Percentiles rank a stretch among this genome's conserved stretches.
phyloP scores from a whole-genome alignment of 1,139 yeast genomes.

The Pichia sp. region DNA sequence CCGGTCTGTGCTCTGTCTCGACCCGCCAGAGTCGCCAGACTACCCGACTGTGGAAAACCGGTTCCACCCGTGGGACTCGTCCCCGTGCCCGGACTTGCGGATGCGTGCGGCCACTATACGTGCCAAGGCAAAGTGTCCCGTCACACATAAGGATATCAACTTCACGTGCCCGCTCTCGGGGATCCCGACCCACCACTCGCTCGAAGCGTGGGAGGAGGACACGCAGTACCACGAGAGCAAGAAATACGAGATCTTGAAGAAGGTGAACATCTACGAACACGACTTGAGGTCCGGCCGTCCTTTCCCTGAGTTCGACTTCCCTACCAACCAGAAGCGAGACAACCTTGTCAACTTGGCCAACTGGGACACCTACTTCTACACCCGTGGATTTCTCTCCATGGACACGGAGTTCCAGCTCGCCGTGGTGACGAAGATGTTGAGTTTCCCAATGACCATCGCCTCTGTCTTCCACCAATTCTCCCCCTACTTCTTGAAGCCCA shows the following conservation, averaged over 20 bases:
- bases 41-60: constrained; percentile 64
- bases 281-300: constrained; percentile 90
- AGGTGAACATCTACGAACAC: constrained; percentile 90
- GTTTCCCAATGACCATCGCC: constrained; percentile 89
- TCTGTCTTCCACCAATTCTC: constrained; percentile 78
- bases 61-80: constrained; percentile 84
- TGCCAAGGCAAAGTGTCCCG: constrained; percentile 87
- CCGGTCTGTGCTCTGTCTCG: constrained; percentile 55
- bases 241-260: constrained; percentile 68
- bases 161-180: constrained; percentile 93
- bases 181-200: constrained; percentile 90
- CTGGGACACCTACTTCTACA: constrained; percentile 93
- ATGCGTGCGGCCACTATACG: constrained; percentile 88
- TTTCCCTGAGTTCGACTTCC: constrained; percentile 93
- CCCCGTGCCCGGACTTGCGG: constrained; percentile 83
- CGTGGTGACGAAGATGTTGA: constrained; percentile 88
- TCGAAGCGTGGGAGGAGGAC: constrained; percentile 86
- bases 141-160: constrained; percentile 72
- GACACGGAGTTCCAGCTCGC: constrained; percentile 95
- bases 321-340: constrained; percentile 74
- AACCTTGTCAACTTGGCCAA: constrained; percentile 70
- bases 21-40: constrained; percentile 57
- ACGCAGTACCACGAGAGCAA: constrained; percentile 62
- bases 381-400: constrained; percentile 92
- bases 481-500: constrained; percentile 75